Evolutionary conservation across 1,139 yeast genomes (phyloP).

Genomic region (Saccharomyces pastorianus): DNA sequence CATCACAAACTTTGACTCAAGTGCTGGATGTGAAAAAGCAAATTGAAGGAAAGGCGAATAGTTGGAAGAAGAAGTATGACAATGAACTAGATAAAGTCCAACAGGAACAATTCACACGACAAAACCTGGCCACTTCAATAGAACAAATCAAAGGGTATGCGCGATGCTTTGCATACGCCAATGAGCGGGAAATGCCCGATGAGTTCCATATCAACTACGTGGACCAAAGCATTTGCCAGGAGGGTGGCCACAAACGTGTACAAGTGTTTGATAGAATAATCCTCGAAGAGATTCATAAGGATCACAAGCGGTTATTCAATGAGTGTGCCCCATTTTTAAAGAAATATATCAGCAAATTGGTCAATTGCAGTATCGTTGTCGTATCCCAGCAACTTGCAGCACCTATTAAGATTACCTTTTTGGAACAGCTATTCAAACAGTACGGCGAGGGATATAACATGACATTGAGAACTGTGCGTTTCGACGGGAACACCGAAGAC

Average conservation of each 20-base stretch:
- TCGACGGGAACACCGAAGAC: neutral
- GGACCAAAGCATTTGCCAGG: neutral
- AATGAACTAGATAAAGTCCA: neutral
- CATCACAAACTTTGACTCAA: neutral
- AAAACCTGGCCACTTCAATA: conserved; percentile 1
- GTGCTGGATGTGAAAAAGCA: neutral
- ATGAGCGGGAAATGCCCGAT: neutral
- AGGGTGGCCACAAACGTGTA: neutral
- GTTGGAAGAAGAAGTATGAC: neutral
- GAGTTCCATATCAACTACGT: neutral
- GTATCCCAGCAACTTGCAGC: neutral
- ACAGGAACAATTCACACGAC: neutral
- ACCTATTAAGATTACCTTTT: neutral
- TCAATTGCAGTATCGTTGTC: neutral
- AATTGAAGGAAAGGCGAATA: neutral
- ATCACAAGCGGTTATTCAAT: neutral
- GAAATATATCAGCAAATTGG: neutral
- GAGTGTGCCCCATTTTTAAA: neutral
- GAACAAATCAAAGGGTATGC: conserved; percentile 1
- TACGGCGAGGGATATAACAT: neutral
- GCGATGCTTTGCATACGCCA: conserved; percentile 2
- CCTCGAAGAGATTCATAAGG: neutral
- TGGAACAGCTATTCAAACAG: neutral
- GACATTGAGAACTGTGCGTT: neutral
- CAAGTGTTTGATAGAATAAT: neutral